Conservation (phyloP, 2,329 filamentous ascomycete genomes). For the Drechslerella dactyloides region DNA sequence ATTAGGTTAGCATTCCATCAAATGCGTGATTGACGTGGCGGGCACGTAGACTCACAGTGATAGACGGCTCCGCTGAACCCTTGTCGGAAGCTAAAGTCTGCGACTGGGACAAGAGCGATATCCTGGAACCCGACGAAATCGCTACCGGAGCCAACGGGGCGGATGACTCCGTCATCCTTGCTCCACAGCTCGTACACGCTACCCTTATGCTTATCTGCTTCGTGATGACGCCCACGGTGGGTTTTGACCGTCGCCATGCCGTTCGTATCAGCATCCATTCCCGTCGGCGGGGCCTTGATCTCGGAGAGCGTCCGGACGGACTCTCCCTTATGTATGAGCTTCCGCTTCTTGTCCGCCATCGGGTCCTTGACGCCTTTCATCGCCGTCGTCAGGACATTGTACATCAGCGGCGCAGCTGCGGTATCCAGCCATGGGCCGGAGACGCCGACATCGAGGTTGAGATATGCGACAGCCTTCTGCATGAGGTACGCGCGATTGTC, state of each 20-base stretch:
- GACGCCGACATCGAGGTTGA: constrained; percentile 88
- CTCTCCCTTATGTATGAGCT: constrained; percentile 35
- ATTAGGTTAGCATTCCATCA: constrained; percentile 77
- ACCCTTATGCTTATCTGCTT: constrained; percentile 83
- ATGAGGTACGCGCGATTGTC: constrained; percentile 74
- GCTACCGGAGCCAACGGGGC: constrained; percentile 73
- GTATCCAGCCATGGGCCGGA: constrained; percentile 76
- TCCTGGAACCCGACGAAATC: constrained; percentile 75
- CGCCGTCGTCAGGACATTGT: constrained; percentile 55
- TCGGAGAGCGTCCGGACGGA: constrained; percentile 17
- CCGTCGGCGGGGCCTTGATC: constrained; percentile 11
- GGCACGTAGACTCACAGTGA: constrained; percentile 85
- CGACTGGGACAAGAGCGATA: constrained; percentile 73
- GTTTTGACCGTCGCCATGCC: constrained; percentile 58
- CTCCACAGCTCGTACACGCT: constrained; percentile 69
- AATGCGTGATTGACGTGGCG: constrained; percentile 83
- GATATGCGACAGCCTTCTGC: constrained; percentile 81
- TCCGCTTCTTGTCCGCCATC: constrained; percentile 34
- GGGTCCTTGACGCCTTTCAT: constrained; percentile 44
- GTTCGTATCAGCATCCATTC: neutral
- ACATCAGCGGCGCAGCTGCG: constrained; percentile 81
- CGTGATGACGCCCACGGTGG: constrained; percentile 84
- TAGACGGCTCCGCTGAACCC: constrained; percentile 57
- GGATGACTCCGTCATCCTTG: constrained; percentile 60
- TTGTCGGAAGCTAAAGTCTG: constrained; percentile 71